phyloP scores from a whole-genome alignment of 2,329 filamentous ascomycete species.

The Ceratocystis destructans region DNA sequence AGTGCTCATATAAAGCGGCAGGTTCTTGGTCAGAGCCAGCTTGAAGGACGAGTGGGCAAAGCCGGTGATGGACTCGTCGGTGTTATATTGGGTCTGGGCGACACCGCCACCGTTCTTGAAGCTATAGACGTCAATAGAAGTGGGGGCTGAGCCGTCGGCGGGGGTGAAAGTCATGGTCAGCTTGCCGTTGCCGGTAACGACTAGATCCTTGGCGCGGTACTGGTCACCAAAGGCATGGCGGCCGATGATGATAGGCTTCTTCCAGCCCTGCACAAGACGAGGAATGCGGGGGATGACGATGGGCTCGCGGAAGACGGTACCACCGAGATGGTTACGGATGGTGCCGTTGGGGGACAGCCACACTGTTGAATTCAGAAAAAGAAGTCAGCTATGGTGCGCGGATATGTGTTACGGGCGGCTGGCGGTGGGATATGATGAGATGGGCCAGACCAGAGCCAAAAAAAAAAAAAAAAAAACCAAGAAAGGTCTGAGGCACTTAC shows the following conservation, averaged over 20 bases:
- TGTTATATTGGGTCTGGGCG: conserved; percentile 96
- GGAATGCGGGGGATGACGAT: conserved; percentile 93
- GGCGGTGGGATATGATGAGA: neutral
- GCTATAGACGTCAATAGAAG: conserved; percentile 80
- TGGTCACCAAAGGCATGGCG: conserved; percentile 98
- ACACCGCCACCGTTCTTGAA: conserved; percentile 80
- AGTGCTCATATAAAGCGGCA: conserved; percentile 99
- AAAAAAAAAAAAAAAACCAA: neutral
- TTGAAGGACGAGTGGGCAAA: conserved; percentile 97
- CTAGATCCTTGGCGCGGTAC: conserved; percentile 89
- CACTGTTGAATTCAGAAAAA: conserved; percentile 41
- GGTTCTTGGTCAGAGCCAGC: conserved; percentile 70
- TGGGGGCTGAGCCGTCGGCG: conserved; percentile 55
- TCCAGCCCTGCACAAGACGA: conserved; percentile 90
- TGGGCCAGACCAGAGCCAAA: neutral
- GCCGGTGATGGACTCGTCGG: conserved; percentile 81
- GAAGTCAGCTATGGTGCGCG: neutral
- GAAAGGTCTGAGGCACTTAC: conserved; percentile 40
- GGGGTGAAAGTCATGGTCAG: conserved; percentile 93
- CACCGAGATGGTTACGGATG: conserved; percentile 61
- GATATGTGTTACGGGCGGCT: neutral
- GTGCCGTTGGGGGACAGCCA: conserved; percentile 97
- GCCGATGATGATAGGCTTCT: conserved; percentile 97
- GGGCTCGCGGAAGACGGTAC: conserved; percentile 97
- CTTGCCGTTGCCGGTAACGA: conserved; percentile 70